Percentiles rank a stretch among this genome's conserved stretches.
Evolutionary conservation across 2,329 filamentous ascomycete species (phyloP).

Genomic region (Fusarium sp.): DNA sequence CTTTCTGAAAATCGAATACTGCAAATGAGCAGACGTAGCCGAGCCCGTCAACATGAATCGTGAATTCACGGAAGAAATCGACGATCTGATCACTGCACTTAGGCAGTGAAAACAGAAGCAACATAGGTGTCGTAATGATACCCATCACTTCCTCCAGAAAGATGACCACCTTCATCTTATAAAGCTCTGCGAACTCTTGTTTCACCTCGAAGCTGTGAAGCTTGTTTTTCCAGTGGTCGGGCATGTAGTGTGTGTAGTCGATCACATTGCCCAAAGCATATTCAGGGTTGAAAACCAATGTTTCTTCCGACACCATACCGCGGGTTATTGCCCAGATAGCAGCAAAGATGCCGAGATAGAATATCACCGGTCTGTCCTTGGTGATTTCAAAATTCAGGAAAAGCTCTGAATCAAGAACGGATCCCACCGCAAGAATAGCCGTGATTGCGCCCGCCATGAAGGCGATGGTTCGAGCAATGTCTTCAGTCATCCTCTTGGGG

Average conservation of each 20-base stretch:
- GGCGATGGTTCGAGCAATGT: slow-evolving; percentile 83
- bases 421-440: slow-evolving; percentile 84
- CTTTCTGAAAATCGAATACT: slow-evolving; percentile 95
- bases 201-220: slow-evolving; percentile 96
- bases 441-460: slow-evolving; percentile 89
- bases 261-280: slow-evolving; percentile 90
- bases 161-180: slow-evolving; percentile 91
- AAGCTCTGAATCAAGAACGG: slow-evolving; percentile 88
- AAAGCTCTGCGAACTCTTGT: slow-evolving; percentile 87
- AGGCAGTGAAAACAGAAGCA: slow-evolving; percentile 87
- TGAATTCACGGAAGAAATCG: slow-evolving; percentile 98
- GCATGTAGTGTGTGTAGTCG: slow-evolving; percentile 91
- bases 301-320: slow-evolving; percentile 87
- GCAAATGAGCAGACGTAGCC: slow-evolving; percentile 98
- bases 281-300: slow-evolving; percentile 89
- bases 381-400: slow-evolving; percentile 95
- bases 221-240: slow-evolving; percentile 86
- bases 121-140: slow-evolving; percentile 90
- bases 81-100: slow-evolving; percentile 92
- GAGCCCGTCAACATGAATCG: slow-evolving; percentile 93
- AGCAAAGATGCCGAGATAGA: slow-evolving; percentile 87
- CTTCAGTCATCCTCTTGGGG: slow-evolving; percentile 92
- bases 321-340: slow-evolving; percentile 85
- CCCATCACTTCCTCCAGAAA: slow-evolving; percentile 93
- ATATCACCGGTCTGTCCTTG: slow-evolving; percentile 85